Base-by-base conservation (phyloP, 805 yeast genomes). In the Wickerhamiella lipophila region DNA sequence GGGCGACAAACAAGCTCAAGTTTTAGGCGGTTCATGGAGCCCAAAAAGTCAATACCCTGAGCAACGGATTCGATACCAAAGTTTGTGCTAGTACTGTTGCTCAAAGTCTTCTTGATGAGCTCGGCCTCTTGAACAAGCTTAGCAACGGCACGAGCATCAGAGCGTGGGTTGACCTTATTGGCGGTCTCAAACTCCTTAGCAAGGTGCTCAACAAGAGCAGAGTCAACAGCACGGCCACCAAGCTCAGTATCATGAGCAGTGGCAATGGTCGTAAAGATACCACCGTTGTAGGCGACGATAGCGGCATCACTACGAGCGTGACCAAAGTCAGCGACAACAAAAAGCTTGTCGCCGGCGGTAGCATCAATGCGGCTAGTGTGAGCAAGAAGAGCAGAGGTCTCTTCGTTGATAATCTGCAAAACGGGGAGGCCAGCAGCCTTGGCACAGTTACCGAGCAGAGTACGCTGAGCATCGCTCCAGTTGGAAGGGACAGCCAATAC, bases 241-340 rank as follows among this genome's bases (percentile, higher is more conserved):
- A 92, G 75, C 49, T 76, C 78, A 58, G 71, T 72, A 64, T 84
- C 83, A 62, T 87, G 95, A 51, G 78, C 77, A 56, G 96, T 85
- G 52, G 94, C 81, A 58, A 92, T 73, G 42, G 86, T 72, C 49
- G 98, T 89, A 69, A 84, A 74, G 57, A 92, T 77, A 60, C 98
- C 98, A 55, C 95, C 95, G 72, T 96, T 80, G 48, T 81, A 83
- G 36, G 96, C 79, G 59, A 92, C 71, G 46, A 92, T 88, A 52
- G 97, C 95, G 53, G 88, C 96, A 64, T 92, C 97, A 38, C 95
- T 81, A 69, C 97, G 77, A 58, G 87, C 75, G 63, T 95, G 96
- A 65, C 98, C 98, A 60, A 92, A 84, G 68, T 92, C 98, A 49
- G 94, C 94, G 57, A 92, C 96, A 45, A 86, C 94, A 61, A 80